Evolutionary conservation across 805 yeast species (phyloP).

Genomic region (Alloascoidea hylecoeti): DNA sequence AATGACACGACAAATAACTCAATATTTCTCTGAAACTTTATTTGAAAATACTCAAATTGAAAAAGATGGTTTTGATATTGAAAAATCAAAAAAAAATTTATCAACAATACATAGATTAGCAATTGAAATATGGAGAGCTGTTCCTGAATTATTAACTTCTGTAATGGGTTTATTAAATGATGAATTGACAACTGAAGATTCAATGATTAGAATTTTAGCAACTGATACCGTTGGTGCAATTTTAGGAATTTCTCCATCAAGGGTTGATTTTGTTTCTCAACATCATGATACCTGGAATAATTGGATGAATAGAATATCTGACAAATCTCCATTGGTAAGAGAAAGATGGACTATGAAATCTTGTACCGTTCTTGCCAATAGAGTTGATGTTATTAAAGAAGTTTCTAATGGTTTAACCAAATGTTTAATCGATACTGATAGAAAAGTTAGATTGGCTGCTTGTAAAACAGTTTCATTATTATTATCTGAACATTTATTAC

Average conservation of each 20-base stretch:
- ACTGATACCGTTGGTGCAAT: constrained; percentile 63
- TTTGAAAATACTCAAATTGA: constrained; percentile 16
- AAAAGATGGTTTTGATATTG: constrained; percentile 12
- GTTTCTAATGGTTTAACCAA: constrained; percentile 40
- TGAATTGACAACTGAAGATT: constrained; percentile 56
- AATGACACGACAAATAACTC: constrained; percentile 63
- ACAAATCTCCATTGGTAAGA: constrained; percentile 50
- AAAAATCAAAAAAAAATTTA: not conserved
- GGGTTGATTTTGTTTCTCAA: constrained; percentile 39
- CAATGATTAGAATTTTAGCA: constrained; percentile 46
- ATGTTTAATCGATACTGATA: constrained; percentile 64
- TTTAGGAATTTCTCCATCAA: constrained; percentile 31
- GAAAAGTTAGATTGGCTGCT: constrained; percentile 51
- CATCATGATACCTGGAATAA: constrained; percentile 48
- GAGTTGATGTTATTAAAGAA: constrained; percentile 32
- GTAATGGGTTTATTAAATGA: constrained; percentile 71
- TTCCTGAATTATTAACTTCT: constrained; percentile 61
- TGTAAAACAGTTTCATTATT: constrained; percentile 31
- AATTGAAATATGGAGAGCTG: constrained; percentile 64
- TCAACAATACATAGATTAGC: constrained; percentile 20
- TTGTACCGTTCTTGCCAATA: constrained; percentile 27
- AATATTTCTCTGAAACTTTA: constrained; percentile 63
- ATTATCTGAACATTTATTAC: constrained; percentile 20
- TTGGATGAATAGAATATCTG: constrained; percentile 70
- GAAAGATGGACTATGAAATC: constrained; percentile 54